Evolutionary conservation across 2,329 filamentous ascomycete species (phyloP), one percentile per base, ranked within the genome.

Genomic region (Aureobasidium subglaciale): DNA sequence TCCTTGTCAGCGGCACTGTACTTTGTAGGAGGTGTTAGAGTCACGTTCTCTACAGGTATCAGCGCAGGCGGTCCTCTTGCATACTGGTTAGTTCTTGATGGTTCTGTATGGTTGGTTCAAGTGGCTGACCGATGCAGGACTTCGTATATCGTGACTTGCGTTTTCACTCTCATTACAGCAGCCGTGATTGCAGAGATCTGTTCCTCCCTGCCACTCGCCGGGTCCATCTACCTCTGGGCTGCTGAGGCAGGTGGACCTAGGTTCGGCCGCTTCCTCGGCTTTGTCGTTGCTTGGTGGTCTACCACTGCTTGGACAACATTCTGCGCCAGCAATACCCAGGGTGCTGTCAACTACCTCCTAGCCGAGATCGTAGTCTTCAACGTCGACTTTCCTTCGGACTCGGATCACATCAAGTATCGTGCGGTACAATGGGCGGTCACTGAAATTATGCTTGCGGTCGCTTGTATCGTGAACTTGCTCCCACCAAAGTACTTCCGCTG

Each of bases 271-370:
- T 68, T 82, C 0, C 73, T 82, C 55, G 80, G 80, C 13, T 82
- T 81, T 64, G 68, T 82, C n/a, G 80, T 82, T n/a, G 80, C 80
- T 0, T 83, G 80, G 80, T 83, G 80, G 80, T 80, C 76, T 62
- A 82, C 79, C 0, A 83, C 80, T 0, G 80, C 81, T 0, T 83
- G 80, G 80, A 83, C 80, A 2, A 83, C 70, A 4, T 72, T 72
- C 56, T 62, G 67, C 37, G 64, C 69, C 13, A 65, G 62, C 50
- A 64, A 67, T 50, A 67, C 64, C 24, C 69, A 71, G 55, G 68
- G 69, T 15, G 64, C 70, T 1, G 69, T 69, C 37, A 72, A 72
- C 56, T 72, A 70, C 43, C 62, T 72, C 18, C 62, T 72, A 4
- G 70, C 68, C 13, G 80, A 83, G 71, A 75, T 82, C 38, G 76